phyloP scores from a whole-genome alignment of 2,329 filamentous ascomycete species.

The Ophiostoma himal-ulmi region DNA sequence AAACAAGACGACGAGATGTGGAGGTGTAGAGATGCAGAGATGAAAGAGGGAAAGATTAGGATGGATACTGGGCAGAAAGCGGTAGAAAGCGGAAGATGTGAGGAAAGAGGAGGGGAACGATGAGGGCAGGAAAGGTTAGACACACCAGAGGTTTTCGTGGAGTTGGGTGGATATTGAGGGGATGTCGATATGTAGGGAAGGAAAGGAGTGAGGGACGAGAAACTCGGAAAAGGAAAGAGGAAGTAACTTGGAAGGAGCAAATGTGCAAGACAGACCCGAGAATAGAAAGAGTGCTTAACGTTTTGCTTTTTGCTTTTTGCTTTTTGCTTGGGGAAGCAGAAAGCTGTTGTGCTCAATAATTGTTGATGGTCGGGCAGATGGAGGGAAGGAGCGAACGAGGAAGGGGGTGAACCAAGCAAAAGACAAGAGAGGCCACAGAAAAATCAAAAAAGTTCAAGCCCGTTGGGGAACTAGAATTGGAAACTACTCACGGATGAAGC shows the following conservation, averaged over 20 bases:
- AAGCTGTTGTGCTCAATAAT: slow-evolving; percentile 19
- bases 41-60: slow-evolving; percentile 3
- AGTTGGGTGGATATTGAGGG: slow-evolving; percentile 7
- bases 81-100: background rate
- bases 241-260: background rate
- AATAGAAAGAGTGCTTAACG: background rate
- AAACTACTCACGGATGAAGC: slow-evolving; percentile 10
- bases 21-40: slow-evolving; percentile 8
- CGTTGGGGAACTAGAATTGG: slow-evolving; percentile 12
- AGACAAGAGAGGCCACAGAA: background rate
- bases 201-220: slow-evolving; percentile 2
- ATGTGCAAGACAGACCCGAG: slow-evolving; percentile 8
- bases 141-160: slow-evolving; percentile 13
- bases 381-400: slow-evolving; percentile 18
- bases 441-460: background rate
- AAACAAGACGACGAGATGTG: background rate
- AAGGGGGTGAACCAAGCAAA: slow-evolving; percentile 10
- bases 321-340: slow-evolving; percentile 14
- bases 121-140: background rate
- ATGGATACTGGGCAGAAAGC: slow-evolving; percentile 15
- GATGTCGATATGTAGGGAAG: slow-evolving; percentile 12
- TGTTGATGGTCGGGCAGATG: slow-evolving; percentile 22
- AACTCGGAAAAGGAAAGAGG: background rate
- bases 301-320: background rate
- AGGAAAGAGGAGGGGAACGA: background rate